These are phyloP conservation scores for Vaccinium corymbosum DNA, from an alignment of 148 eudicot species.

Conservation along the genomic window DNA sequence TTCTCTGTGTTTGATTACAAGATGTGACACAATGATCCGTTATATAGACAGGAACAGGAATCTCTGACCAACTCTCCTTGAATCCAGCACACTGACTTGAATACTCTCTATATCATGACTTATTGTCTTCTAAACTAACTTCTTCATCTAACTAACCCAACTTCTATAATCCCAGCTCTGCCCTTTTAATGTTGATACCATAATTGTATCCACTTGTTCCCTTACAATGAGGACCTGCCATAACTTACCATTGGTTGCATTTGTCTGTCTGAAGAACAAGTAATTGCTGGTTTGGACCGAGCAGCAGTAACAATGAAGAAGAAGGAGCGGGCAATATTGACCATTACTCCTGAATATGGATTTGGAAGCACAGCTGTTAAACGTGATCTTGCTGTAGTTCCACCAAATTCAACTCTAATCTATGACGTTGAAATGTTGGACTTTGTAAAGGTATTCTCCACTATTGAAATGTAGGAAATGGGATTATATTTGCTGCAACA, in stretches of 20 bases:
- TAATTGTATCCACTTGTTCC: too few species aligned
- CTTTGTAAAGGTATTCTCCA: constrained; percentile 41
- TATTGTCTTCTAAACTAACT: too few species aligned
- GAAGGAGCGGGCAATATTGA: constrained; percentile 49
- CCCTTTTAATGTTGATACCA: too few species aligned
- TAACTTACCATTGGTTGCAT: background rate
- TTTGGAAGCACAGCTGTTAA: constrained; percentile 44
- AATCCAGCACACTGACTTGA: too few species aligned
- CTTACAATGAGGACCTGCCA: background rate
- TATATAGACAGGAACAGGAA: too few species aligned
- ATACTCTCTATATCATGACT: too few species aligned
- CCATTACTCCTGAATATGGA: constrained; percentile 55
- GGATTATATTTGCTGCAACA: background rate
- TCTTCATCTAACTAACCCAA: too few species aligned
- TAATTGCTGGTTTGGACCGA: constrained; percentile 56
- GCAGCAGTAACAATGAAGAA: constrained; percentile 62
- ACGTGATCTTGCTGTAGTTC: constrained; percentile 43
- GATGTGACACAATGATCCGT: too few species aligned
- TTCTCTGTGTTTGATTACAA: too few species aligned
- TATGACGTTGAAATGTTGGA: constrained; percentile 65
- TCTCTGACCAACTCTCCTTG: too few species aligned
- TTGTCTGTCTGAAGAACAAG: constrained; percentile 44
- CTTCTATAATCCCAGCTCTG: too few species aligned
- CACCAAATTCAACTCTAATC: constrained; percentile 45
- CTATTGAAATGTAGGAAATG: background rate